These are phyloP conservation scores for Penicillium bovifimosum DNA, from an alignment of 495 filamentous ascomycete species.

Conservation along the genomic window DNA sequence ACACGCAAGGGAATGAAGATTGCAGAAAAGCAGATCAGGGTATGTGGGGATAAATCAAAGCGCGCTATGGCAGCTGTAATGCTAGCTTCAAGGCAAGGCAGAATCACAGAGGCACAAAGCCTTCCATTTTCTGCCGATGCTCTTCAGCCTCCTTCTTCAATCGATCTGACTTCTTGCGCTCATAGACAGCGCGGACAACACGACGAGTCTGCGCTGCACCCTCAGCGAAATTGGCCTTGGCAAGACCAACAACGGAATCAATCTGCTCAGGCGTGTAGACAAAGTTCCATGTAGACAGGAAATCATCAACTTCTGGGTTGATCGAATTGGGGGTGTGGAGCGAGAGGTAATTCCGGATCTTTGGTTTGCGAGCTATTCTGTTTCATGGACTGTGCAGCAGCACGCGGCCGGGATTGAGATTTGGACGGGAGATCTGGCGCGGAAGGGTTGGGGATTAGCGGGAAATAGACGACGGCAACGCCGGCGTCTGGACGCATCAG, in stretches of 20 bases:
- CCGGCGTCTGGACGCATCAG: conserved; percentile 75
- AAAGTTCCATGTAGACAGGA: conserved; percentile 96
- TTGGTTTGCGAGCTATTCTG: conserved; percentile 10
- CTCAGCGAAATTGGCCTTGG: conserved; percentile 79
- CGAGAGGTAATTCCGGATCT: conserved; percentile 18
- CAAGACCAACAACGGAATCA: conserved; percentile 73
- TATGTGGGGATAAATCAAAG: background rate
- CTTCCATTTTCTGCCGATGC: conserved; percentile 36
- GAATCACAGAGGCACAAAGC: conserved; percentile 32
- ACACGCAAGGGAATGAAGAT: background rate
- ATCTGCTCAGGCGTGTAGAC: conserved; percentile 84
- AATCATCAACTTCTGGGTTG: conserved; percentile 73
- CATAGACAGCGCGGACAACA: conserved; percentile 85
- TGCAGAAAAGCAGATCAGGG: background rate
- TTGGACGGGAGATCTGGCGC: conserved; percentile 32
- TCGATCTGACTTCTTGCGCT: conserved; percentile 73
- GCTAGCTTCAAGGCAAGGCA: too few relatives aligned
- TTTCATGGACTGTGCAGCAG: conserved; percentile 18
- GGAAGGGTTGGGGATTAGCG: conserved; percentile 69
- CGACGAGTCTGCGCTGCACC: conserved; percentile 68
- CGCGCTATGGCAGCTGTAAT: too few relatives aligned
- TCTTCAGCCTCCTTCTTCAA: conserved; percentile 52
- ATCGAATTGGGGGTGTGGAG: conserved; percentile 65
- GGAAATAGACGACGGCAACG: conserved; percentile 86
- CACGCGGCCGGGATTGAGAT: conserved; percentile 20